Evolutionary conservation across 192 early-diverging fungal species (phyloP), one percentile per base, ranked within the genome.

Genomic region (Coemansia biformis): DNA sequence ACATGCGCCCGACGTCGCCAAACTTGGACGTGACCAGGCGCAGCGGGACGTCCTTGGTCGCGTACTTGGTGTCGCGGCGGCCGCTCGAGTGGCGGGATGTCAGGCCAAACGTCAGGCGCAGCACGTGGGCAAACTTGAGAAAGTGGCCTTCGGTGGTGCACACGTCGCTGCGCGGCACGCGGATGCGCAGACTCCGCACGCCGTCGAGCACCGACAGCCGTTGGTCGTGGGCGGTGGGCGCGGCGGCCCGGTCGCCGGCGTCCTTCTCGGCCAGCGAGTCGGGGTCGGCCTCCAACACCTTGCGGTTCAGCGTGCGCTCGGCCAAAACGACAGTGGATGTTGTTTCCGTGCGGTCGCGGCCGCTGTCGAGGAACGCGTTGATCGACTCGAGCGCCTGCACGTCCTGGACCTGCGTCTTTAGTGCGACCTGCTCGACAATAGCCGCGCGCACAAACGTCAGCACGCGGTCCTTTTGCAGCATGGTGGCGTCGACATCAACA

Each of bases 221-320:
- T 42, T 30, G 57, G 38, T 29, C 26, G 7, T 19, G 31, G 11
- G 22, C 15, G 30, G 26, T 36, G 17, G 30, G 37, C 11, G 58
- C 52, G 1, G 53, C 28, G 16, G 53, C 65, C 57, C 65, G 60
- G 57, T 60, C 65, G 16, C 39, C 42, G 32, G 52, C 48, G 9
- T 28, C 32, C 18, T 39, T 22, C 13, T 35, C 48, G 32, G 15
- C 52, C 30, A 60, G 22, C 8, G 43, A 38, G 42, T 58, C 49
- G 0, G 66, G 66, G 21, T 69, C 66, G 15, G 61, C 43, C 37
- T 69, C 66, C 12, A 58, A 57, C 22, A 65, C 69, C 46, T 73
- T 73, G 53, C 69, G 63, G 51, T 73, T 73, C 5, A 73, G 49
- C 18, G 69, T 73, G 54, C 69, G 69, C 39, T 73, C 69, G n/a